Evolutionary conservation across 495 filamentous ascomycete genomes (phyloP).

Genomic region (Xylaria intraflava): DNA sequence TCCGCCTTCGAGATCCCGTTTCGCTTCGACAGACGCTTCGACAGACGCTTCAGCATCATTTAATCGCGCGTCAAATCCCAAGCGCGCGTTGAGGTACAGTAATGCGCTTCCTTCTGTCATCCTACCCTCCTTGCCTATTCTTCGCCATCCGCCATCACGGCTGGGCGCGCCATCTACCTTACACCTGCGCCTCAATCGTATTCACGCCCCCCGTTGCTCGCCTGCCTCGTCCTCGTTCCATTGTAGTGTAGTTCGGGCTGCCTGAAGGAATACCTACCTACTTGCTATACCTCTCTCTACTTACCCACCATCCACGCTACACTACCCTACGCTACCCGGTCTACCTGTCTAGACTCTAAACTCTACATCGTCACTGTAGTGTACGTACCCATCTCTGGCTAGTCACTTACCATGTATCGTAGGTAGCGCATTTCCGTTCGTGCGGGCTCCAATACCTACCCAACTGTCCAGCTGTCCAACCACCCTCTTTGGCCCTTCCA

Average conservation of each 20-base stretch:
- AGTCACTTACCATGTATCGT: background rate
- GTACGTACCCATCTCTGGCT: slow-evolving; percentile 2
- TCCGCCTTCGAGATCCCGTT: no score
- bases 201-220: no score
- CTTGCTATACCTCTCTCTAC: no score
- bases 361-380: background rate
- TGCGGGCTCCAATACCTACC: no score
- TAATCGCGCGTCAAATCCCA: slow-evolving; percentile 45
- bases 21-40: slow-evolving; percentile 11
- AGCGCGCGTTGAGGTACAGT: slow-evolving; percentile 19
- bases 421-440: slow-evolving; percentile 1
- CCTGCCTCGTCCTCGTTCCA: no score
- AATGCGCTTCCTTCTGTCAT: background rate
- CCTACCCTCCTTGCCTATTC: background rate
- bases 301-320: no score
- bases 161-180: no score
- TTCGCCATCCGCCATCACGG: background rate
- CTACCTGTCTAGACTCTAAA: background rate
- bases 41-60: slow-evolving; percentile 31
- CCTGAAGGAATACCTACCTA: no score
- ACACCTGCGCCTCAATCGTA: no score
- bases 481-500: background rate
- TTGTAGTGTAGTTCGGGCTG: no score
- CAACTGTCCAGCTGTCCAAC: background rate
- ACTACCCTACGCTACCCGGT: slow-evolving; percentile 12